Conservation (phyloP, 2,329 filamentous ascomycete genomes). For the Diaporthe amygdali region DNA sequence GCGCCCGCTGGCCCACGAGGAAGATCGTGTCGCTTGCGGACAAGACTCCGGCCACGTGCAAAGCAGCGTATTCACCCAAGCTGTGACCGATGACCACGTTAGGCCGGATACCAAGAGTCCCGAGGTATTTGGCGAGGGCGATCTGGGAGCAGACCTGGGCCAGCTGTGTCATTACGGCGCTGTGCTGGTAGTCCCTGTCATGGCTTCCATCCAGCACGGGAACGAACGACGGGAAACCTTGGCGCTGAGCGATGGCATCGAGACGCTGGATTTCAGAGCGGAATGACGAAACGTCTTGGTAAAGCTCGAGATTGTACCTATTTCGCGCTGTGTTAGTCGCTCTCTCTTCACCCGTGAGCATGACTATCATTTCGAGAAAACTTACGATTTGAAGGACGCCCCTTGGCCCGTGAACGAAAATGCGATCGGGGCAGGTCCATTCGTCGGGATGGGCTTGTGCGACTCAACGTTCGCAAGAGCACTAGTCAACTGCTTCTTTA, state of each 20-base stretch:
- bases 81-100: conserved; percentile 56
- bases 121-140: conserved; percentile 48
- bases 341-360: no score
- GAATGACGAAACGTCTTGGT: conserved; percentile 36
- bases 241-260: conserved; percentile 34
- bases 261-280: conserved; percentile 39
- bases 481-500: conserved; percentile 26
- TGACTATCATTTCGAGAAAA: no score
- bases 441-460: conserved; percentile 30
- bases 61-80: conserved; percentile 71
- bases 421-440: conserved; percentile 32
- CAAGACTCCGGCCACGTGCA: conserved; percentile 69
- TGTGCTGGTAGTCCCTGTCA: conserved; percentile 20
- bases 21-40: conserved; percentile 66
- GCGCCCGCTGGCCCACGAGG: conserved; percentile 64
- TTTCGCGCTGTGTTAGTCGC: no score
- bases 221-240: conserved; percentile 45
- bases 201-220: conserved; percentile 47
- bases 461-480: conserved; percentile 25
- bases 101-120: conserved; percentile 51
- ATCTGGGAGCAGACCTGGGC: conserved; percentile 45
- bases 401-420: conserved; percentile 54
- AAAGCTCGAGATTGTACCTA: conserved; percentile 42
- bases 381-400: conserved; percentile 41
- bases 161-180: conserved; percentile 40